phyloP scores from a whole-genome alignment of 1,284 basidiomycete species.

The Gastroboletus turbinatus region DNA sequence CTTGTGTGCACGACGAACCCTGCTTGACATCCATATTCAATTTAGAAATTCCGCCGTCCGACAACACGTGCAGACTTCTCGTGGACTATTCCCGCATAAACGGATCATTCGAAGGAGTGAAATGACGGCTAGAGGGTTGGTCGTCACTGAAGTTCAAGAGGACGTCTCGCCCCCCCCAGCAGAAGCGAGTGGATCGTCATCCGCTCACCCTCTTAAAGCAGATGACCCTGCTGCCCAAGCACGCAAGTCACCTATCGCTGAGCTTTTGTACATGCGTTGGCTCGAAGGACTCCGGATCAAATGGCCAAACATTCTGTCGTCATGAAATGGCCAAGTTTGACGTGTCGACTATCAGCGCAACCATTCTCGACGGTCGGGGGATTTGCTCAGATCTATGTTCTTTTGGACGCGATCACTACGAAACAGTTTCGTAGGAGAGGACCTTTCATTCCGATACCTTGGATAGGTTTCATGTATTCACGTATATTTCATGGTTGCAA shows the following conservation, averaged over 20 bases:
- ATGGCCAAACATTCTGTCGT: constrained; percentile 74
- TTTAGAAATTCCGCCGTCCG: constrained; percentile 69
- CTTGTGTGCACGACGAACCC: background rate
- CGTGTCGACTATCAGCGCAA: background rate
- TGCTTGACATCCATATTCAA: constrained; percentile 5
- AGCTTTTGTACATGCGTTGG: constrained; percentile 95
- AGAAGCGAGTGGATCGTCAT: constrained; percentile 32
- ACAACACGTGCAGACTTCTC: constrained; percentile 75
- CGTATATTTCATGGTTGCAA: constrained; percentile 13
- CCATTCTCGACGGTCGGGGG: background rate
- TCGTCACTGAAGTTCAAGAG: constrained; percentile 76
- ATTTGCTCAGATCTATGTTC: background rate
- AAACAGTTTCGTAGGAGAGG: background rate
- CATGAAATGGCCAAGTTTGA: constrained; percentile 6
- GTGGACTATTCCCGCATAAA: constrained; percentile 73
- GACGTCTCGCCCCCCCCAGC: constrained; percentile 55
- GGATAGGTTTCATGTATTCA: constrained; percentile 8
- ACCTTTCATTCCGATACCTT: background rate
- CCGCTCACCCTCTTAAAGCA: constrained; percentile 30
- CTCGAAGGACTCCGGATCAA: constrained; percentile 87
- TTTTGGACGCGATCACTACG: background rate
- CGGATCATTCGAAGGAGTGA: constrained; percentile 77
- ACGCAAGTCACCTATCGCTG: constrained; percentile 83
- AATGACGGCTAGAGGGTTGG: constrained; percentile 76
- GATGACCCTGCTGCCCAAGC: constrained; percentile 39